phyloP scores from a whole-genome alignment of 2,329 filamentous ascomycete species.

The Aureobasidium melanogenum region DNA sequence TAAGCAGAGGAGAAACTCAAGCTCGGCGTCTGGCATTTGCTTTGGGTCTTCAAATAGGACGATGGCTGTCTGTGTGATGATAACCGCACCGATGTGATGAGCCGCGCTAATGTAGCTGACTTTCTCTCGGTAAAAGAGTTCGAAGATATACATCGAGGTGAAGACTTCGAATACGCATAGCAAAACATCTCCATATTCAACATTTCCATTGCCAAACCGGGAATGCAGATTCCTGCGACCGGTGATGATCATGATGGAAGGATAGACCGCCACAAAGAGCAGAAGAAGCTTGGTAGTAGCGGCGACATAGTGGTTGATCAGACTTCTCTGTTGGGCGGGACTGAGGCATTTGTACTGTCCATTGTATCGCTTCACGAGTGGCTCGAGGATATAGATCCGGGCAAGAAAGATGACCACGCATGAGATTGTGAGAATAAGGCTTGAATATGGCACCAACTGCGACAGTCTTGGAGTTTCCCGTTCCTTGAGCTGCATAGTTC shows the following conservation, averaged over 20 bases:
- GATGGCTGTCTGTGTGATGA: constrained; percentile 36
- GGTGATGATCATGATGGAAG: constrained; percentile 33
- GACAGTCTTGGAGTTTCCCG: no score
- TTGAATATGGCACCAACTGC: constrained; percentile 15
- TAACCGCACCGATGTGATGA: constrained; percentile 34
- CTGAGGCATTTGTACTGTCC: constrained; percentile 28
- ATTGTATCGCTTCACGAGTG: constrained; percentile 18
- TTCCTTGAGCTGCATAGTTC: no score
- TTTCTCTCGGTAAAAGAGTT: constrained; percentile 34
- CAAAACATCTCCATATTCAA: constrained; percentile 35
- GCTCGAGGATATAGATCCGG: constrained; percentile 31
- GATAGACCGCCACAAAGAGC: constrained; percentile 32
- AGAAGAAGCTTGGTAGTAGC: constrained; percentile 34
- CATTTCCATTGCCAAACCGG: constrained; percentile 15
- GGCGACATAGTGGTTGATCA: constrained; percentile 41
- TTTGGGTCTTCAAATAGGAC: constrained; percentile 27
- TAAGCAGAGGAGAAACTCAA: constrained; percentile 31
- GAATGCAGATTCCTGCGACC: constrained; percentile 12
- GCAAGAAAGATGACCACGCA: constrained; percentile 18
- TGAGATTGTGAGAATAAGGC: constrained; percentile 19
- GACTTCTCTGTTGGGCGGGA: constrained; percentile 30
- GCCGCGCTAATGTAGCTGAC: constrained; percentile 33
- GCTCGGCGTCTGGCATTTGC: constrained; percentile 25
- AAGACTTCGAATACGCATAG: constrained; percentile 33
- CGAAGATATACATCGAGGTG: constrained; percentile 39